Conservation (phyloP, 768 basidiomycete genomes). For the Kwoniella sp. region DNA sequence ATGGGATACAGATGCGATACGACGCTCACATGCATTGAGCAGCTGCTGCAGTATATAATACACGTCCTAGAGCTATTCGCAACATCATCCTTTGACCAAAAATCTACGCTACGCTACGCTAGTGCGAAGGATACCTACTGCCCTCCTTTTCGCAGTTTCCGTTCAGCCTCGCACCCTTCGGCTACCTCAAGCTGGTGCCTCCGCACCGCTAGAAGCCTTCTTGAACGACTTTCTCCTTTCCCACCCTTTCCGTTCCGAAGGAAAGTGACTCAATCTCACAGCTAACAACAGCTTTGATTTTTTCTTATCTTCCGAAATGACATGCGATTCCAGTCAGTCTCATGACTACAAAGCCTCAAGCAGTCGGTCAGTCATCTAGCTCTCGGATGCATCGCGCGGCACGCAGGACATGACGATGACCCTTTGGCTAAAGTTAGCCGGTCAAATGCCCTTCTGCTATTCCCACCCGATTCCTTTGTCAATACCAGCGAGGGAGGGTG, state of each 20-base stretch:
- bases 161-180: neutral
- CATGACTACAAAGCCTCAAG: too few species aligned
- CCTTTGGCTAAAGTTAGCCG: neutral
- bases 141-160: conserved; percentile 1
- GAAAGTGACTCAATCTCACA: neutral
- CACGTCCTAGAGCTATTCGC: too few species aligned
- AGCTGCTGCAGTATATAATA: too few species aligned
- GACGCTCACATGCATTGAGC: too few species aligned
- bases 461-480: neutral
- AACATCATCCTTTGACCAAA: neutral
- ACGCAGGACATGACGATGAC: neutral
- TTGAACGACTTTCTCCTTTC: neutral
- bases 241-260: neutral
- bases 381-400: neutral
- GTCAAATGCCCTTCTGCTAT: neutral
- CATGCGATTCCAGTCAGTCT: neutral
- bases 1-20: too few species aligned
- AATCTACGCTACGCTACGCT: neutral
- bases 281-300: too few species aligned
- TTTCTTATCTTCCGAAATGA: neutral
- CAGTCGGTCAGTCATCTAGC: too few species aligned
- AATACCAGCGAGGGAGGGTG: neutral
- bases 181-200: too few species aligned
- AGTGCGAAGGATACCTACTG: neutral
- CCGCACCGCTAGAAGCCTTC: too few species aligned